A percentile compares a stretch with the other conserved stretches of the same genome.
phyloP scores from a whole-genome alignment of 495 filamentous ascomycete genomes.

The Filosporella fistucella region DNA sequence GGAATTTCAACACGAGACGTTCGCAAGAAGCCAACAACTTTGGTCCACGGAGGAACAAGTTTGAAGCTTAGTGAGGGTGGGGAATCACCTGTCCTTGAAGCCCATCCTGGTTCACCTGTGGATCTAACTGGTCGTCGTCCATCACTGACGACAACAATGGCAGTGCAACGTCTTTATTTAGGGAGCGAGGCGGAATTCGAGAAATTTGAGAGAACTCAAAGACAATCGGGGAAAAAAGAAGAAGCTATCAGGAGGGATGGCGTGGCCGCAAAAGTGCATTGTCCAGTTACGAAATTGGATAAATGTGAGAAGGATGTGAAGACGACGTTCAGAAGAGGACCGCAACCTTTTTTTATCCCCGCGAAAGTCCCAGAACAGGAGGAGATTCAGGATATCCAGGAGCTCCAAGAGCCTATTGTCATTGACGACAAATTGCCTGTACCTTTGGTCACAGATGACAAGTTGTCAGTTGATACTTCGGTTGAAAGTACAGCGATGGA shows the following conservation, averaged over 20 bases:
- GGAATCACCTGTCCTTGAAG: slow-evolving; percentile 22
- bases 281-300: slow-evolving; percentile 11
- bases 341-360: slow-evolving; percentile 30
- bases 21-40: slow-evolving; percentile 10
- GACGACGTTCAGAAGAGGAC: slow-evolving; percentile 24
- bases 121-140: slow-evolving; percentile 18
- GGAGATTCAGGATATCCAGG: slow-evolving; percentile 5
- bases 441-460: slow-evolving; percentile 2
- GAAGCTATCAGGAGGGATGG: slow-evolving; percentile 36
- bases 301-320: slow-evolving; percentile 25
- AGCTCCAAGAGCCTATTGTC: too few relatives aligned
- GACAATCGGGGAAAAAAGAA: slow-evolving; percentile 22
- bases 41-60: slow-evolving; percentile 22
- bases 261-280: slow-evolving; percentile 51
- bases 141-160: slow-evolving; percentile 17
- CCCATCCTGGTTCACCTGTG: slow-evolving; percentile 24
- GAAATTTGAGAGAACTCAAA: slow-evolving; percentile 26
- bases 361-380: slow-evolving; percentile 29
- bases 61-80: slow-evolving; percentile 24
- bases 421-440: not conserved
- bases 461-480: slow-evolving; percentile 15
- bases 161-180: slow-evolving; percentile 16
- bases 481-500: slow-evolving; percentile 16
- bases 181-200: slow-evolving; percentile 32
- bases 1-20: slow-evolving; percentile 14